Base-by-base conservation (phyloP, 306 rosid species). In the Fagus crenata region DNA sequence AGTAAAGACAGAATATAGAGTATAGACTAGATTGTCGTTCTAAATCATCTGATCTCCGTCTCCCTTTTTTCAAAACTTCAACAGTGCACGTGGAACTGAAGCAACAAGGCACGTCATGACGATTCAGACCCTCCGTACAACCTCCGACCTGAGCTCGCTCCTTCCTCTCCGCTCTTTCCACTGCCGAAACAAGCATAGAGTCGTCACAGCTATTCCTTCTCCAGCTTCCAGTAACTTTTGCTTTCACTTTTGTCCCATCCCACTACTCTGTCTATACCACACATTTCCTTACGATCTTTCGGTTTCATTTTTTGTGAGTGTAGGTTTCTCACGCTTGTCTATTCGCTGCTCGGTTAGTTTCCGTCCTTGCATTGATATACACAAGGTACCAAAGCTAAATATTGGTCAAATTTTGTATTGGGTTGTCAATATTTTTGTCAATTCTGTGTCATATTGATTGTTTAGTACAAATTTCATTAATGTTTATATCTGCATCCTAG, bases 291-390 rank as follows among this genome's bases (percentile, higher is more conserved):
- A 22, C 28, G 28, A 22, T 22, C 28, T 22, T 22, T 22, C 28
- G 28, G 28, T 22, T 22, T 22, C 28, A 22, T 22, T 22, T 22
- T 22, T 22, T 22, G 28, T 22, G 28, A 22, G 33, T 53, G 77
- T 43, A 85, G 88, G 78, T 28, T 77, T 81, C 22, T 71, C 81
- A 69, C 81, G 77, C 31, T 2, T 75, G 42, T 81, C 85, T 37
- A 78, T 86, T 75, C 80, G 69, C 13, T 93, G 90, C 39, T 87
- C 88, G 8, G 91, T 85, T 88, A 83, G 87, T 42, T 90, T 93
- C 75, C 89, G 98, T 32, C 98, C 96, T 28, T 90, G 98, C 85
- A 89, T 93, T 72, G 98, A 93, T 75, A 92, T 95, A 67, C 98
- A 92, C 84, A 88, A 88, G 96, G 97, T 85, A 85, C 60, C n/a